These are phyloP conservation scores for Candida vartiovaarae DNA, from an alignment of 805 yeast species.

Conservation along the genomic window DNA sequence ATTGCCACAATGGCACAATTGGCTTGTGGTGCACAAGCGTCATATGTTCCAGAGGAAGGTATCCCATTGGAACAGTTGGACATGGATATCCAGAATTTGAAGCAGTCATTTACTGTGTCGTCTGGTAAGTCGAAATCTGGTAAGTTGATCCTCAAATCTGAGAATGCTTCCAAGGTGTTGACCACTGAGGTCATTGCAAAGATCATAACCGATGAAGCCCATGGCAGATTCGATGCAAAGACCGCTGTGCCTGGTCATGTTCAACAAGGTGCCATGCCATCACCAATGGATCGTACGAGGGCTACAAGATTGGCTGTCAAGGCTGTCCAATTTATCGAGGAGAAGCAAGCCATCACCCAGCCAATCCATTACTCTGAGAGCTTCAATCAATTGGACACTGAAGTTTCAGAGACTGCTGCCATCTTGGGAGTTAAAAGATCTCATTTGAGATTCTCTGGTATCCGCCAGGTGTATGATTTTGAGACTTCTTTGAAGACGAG, in stretches of 20 bases:
- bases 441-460: constrained; percentile 65
- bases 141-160: constrained; percentile 60
- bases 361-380: constrained; percentile 42
- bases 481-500: constrained; percentile 79
- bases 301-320: constrained; percentile 67
- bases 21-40: constrained; percentile 65
- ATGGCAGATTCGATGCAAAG: constrained; percentile 65
- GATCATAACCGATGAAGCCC: constrained; percentile 52
- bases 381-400: constrained; percentile 31
- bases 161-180: constrained; percentile 64
- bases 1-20: constrained; percentile 65
- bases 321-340: constrained; percentile 65
- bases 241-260: constrained; percentile 85
- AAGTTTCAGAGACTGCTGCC: constrained; percentile 50
- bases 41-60: constrained; percentile 72
- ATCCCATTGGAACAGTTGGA: constrained; percentile 53
- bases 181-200: constrained; percentile 65
- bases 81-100: constrained; percentile 56
- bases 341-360: constrained; percentile 29
- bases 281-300: constrained; percentile 69
- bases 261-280: constrained; percentile 77
- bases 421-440: constrained; percentile 81
- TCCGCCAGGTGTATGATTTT: constrained; percentile 72
- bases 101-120: constrained; percentile 51
- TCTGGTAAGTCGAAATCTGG: constrained; percentile 65